phyloP scores from a whole-genome alignment of 2,329 filamentous ascomycete genomes.

The Penicillium fuscoglaucum region DNA sequence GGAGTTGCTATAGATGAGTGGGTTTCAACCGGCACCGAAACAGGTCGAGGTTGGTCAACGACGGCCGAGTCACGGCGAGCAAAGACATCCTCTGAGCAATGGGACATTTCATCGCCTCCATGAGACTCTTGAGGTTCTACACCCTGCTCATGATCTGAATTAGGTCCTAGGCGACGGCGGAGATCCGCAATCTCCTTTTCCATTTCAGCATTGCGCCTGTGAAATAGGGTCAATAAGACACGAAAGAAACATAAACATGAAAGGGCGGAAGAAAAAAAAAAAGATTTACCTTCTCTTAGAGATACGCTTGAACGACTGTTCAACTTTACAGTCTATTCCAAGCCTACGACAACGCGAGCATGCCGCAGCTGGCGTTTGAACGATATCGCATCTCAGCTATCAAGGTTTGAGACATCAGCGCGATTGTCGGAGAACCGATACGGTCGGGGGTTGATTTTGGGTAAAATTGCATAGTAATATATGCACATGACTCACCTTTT shows the following conservation, averaged over 20 bases:
- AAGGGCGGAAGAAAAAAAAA: background rate
- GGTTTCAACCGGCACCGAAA: conserved; percentile 37
- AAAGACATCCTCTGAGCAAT: conserved; percentile 38
- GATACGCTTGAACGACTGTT: conserved; percentile 65
- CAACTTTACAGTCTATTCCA: conserved; percentile 63
- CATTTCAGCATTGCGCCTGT: conserved; percentile 63
- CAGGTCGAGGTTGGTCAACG: conserved; percentile 29
- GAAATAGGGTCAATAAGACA: conserved; percentile 11
- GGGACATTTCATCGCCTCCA: conserved; percentile 34
- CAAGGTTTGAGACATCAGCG: conserved; percentile 18
- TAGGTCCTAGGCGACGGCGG: conserved; percentile 44
- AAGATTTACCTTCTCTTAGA: conserved; percentile 54
- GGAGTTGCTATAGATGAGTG: conserved; percentile 36
- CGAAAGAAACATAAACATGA: background rate
- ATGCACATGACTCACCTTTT: conserved; percentile 55
- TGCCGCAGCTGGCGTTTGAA: conserved; percentile 61
- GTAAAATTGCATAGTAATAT: conserved; percentile 8
- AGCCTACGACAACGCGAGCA: conserved; percentile 64
- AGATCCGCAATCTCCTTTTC: conserved; percentile 56
- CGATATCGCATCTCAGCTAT: conserved; percentile 66
- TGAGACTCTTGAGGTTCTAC: conserved; percentile 30
- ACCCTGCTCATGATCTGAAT: conserved; percentile 29
- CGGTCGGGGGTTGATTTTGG: background rate
- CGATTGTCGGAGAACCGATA: background rate
- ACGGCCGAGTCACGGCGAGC: conserved; percentile 33